Conservation (phyloP, 2,329 filamentous ascomycete species). For the Hymenoscyphus linearis region DNA sequence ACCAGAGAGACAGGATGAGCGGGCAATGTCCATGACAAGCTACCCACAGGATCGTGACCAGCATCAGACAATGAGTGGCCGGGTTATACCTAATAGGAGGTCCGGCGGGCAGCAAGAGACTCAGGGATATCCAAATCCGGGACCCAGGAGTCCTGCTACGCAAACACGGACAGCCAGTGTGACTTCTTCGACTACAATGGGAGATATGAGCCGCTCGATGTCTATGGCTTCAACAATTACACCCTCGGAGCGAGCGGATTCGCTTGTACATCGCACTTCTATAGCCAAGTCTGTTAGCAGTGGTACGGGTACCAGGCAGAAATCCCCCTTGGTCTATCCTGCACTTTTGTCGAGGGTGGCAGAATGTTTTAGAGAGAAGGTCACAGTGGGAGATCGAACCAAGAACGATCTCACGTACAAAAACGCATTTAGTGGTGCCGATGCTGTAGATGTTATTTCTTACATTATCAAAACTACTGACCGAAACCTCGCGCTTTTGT, state of each 20-base stretch:
- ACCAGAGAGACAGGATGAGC: constrained; percentile 85
- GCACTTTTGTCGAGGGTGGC: constrained; percentile 90
- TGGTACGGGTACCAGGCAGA: constrained; percentile 29
- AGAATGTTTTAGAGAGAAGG: constrained; percentile 85
- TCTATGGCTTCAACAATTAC: constrained; percentile 86
- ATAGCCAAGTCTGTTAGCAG: constrained; percentile 39
- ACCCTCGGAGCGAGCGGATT: constrained; percentile 50
- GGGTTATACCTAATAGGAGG: constrained; percentile 76
- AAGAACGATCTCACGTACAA: constrained; percentile 98
- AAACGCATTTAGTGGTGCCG: constrained; percentile 90
- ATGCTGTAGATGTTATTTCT: constrained; percentile 90
- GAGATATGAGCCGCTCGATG: constrained; percentile 62
- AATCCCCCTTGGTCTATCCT: constrained; percentile 85
- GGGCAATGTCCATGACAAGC: constrained; percentile 93
- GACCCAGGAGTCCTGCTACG: constrained; percentile 36
- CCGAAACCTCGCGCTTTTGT: constrained; percentile 82
- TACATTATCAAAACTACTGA: constrained; percentile 98
- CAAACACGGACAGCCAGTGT: constrained; percentile 57
- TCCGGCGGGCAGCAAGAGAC: constrained; percentile 32
- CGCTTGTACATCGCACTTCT: constrained; percentile 49
- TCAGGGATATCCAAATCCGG: constrained; percentile 23
- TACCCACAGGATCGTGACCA: constrained; percentile 71
- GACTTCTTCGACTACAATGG: constrained; percentile 37
- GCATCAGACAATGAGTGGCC: constrained; percentile 89
- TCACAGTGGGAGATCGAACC: constrained; percentile 77